Conservation (phyloP, 805 yeast genomes). For the Ogataea nakhonphanomensis region DNA sequence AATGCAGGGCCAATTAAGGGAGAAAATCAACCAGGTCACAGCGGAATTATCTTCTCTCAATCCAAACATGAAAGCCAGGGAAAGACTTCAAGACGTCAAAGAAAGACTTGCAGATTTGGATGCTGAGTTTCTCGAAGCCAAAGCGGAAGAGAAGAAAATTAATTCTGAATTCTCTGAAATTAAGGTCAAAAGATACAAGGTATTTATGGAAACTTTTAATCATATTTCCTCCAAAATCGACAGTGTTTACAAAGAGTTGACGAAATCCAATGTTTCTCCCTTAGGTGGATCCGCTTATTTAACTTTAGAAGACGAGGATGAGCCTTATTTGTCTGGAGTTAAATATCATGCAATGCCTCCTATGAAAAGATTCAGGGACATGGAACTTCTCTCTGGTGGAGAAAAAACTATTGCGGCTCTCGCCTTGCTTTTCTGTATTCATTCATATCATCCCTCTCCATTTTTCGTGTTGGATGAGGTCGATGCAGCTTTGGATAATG, state of each 20-base stretch:
- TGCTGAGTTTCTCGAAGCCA: constrained; percentile 57
- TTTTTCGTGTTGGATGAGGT: constrained; percentile 95
- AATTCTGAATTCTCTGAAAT: constrained; percentile 56
- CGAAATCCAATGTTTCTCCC: constrained; percentile 65
- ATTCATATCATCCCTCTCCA: constrained; percentile 89
- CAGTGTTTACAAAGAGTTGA: constrained; percentile 78
- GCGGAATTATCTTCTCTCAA: constrained; percentile 48
- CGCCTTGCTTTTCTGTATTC: constrained; percentile 87
- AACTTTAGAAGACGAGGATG: constrained; percentile 83
- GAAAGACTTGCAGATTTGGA: constrained; percentile 57
- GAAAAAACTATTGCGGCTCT: constrained; percentile 96
- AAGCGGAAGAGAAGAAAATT: constrained; percentile 55
- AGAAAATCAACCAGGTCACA: constrained; percentile 34
- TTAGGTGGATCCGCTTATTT: constrained; percentile 93
- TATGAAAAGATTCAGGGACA: constrained; percentile 85
- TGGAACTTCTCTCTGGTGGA: constrained; percentile 93
- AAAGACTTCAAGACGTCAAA: constrained; percentile 68
- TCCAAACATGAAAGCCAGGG: constrained; percentile 81
- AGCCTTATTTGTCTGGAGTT: constrained; percentile 80
- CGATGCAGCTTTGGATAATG: constrained; percentile 95
- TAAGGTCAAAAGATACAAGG: constrained; percentile 53
- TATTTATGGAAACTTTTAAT: constrained; percentile 70
- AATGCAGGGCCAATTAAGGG: constrained; percentile 26
- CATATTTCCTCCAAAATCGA: constrained; percentile 74
- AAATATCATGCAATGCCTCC: constrained; percentile 97